Conservation (phyloP, 176 grass and related monocot species). For the Phoenix dactylifera region DNA sequence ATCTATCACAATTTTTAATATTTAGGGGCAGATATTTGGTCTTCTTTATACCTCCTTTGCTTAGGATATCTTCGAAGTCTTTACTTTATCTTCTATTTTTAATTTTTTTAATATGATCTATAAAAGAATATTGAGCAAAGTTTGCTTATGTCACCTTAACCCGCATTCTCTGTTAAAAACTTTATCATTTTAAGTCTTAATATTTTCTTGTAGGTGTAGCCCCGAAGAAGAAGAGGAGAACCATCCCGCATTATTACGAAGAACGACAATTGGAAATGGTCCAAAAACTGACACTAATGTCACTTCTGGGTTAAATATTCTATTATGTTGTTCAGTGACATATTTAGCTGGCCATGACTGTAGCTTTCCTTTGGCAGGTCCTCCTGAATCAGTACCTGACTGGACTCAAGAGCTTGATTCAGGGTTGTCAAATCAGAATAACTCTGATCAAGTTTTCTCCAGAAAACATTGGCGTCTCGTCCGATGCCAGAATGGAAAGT, state of each 20-base stretch:
- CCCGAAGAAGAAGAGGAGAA: conserved; percentile 65
- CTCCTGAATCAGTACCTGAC: conserved; percentile 77
- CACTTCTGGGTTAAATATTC: not conserved
- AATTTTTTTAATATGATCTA: no score
- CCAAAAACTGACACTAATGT: not conserved
- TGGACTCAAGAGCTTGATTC: conserved; percentile 79
- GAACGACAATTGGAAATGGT: conserved; percentile 99
- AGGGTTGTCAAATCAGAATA: conserved; percentile 47
- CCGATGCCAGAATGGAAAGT: conserved; percentile 94
- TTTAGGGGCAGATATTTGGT: no score
- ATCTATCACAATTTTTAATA: no score
- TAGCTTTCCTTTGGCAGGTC: conserved; percentile 43
- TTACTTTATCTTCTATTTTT: no score
- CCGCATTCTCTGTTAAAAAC: not conserved
- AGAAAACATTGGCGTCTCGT: conserved; percentile 95
- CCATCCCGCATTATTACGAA: conserved; percentile 47
- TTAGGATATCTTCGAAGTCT: no score
- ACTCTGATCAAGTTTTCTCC: conserved; percentile 76
- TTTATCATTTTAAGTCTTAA: not conserved
- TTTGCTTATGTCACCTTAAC: no score
- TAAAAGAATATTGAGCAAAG: no score
- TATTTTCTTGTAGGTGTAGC: conserved; percentile 51
- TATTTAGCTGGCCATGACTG: conserved; percentile 10
- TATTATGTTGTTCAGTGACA: conserved; percentile 1
- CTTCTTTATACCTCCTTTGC: no score